phyloP scores from a whole-genome alignment of 495 filamentous ascomycete genomes.

The Cudoniella acicularis region DNA sequence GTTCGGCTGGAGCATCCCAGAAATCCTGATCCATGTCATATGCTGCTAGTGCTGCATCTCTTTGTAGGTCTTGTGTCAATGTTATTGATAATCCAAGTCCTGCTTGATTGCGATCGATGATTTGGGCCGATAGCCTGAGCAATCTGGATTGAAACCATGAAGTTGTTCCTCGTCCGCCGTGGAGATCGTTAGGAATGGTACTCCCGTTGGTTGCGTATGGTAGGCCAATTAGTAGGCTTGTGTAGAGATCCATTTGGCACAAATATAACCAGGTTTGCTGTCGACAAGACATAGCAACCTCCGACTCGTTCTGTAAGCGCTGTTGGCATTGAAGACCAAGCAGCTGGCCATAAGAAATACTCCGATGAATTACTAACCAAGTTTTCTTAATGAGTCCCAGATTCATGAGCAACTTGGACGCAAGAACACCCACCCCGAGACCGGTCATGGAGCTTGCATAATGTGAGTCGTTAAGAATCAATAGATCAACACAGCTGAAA shows the following conservation, averaged over 20 bases:
- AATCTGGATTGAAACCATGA: conserved; percentile 5
- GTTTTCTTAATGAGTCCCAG: conserved; percentile 5
- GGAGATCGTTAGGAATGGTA: conserved; percentile 2
- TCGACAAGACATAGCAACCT: neutral
- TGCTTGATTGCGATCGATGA: conserved; percentile 13
- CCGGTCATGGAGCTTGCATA: conserved; percentile 4
- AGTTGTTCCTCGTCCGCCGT: neutral
- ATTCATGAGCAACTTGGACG: conserved; percentile 10
- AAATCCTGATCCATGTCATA: neutral
- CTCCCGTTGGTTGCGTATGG: conserved; percentile 8
- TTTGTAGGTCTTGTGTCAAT: conserved; percentile 3
- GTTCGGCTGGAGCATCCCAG: neutral
- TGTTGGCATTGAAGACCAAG: conserved; percentile 10
- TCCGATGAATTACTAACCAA: conserved; percentile 10
- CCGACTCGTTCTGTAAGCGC: neutral
- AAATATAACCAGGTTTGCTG: conserved; percentile 10
- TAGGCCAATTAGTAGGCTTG: conserved; percentile 6
- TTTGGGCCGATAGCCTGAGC: neutral
- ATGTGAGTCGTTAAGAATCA: neutral
- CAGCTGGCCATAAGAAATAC: conserved; percentile 7
- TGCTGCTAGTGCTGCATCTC: neutral
- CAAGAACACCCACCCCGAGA: conserved; percentile 2
- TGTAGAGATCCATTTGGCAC: conserved; percentile 8
- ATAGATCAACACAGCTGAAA: neutral
- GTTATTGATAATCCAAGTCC: conserved; percentile 4